phyloP scores from a whole-genome alignment of 2,329 filamentous ascomycete genomes.

The Pyricularia grisea region DNA sequence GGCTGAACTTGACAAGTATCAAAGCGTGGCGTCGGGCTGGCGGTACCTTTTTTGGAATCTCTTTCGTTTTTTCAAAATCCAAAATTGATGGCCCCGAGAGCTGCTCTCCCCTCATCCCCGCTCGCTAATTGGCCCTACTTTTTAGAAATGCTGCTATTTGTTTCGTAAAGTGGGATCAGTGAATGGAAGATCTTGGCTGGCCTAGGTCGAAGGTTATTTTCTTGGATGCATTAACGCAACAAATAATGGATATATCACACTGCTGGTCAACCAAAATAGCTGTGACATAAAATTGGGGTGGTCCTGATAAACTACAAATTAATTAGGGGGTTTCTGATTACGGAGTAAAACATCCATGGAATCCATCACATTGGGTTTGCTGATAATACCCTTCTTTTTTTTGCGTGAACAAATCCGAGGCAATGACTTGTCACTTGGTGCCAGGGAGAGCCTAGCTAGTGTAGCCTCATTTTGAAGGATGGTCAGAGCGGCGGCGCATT shows the following conservation, averaged over 20 bases:
- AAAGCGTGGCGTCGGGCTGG: neutral
- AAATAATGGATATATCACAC: neutral
- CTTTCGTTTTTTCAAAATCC: neutral
- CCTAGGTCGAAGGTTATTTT: neutral
- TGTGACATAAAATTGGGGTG: neutral
- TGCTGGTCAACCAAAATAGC: neutral
- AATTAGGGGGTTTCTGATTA: neutral
- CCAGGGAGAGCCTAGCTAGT: neutral
- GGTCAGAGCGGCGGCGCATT: neutral
- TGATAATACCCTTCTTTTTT: neutral
- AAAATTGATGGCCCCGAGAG: too few relatives aligned
- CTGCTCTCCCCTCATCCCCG: neutral
- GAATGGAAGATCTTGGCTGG: neutral
- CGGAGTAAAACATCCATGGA: neutral
- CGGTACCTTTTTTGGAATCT: neutral
- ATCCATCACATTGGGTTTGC: neutral
- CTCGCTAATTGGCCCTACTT: neutral
- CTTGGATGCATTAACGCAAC: conserved; percentile 3
- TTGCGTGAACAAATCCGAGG: neutral
- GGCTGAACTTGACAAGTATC: neutral
- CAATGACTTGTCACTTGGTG: neutral
- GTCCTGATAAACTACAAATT: neutral
- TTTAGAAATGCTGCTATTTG: neutral
- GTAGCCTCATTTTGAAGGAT: neutral
- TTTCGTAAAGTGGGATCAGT: neutral